Evolutionary conservation across 2,329 filamentous ascomycete genomes (phyloP), one percentile per base, ranked within the genome.

Genomic region (Trichoderma sp.): DNA sequence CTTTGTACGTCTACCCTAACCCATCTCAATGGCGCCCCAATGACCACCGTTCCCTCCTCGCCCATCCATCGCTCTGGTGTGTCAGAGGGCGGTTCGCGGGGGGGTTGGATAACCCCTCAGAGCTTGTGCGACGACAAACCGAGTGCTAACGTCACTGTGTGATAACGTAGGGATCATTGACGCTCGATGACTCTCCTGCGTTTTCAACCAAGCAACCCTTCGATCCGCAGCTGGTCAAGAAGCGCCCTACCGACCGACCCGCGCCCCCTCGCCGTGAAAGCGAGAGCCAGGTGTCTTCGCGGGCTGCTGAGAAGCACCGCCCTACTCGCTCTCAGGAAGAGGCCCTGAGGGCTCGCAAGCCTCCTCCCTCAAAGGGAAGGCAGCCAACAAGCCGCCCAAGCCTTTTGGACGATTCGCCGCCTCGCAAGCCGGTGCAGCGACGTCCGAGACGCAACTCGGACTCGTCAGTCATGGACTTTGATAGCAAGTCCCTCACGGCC

Each of bases 361-460:
- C 71, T 66, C 41, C 59, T 17, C 78, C 56, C 74, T 28, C 48
- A 12, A 28, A 28, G 30, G 4, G 26, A 52, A 52, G 30, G 48
- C 17, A 73, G 73, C 67, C 74, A 78, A 70, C 69, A 75, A 67
- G 68, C 67, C 10, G 73, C 61, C 66, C 50, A 72, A 66, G 73
- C 75, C 69, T 71, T 75, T 70, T 70, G 68, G 70, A 76, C 67
- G 70, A 69, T 68, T 82, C 79, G 62, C 77, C 79, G n/a, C 75
- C 78, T 50, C 78, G 77, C 64, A 75, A 74, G 55, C 69, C 75
- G 7, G 28, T 26, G 41, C 79, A 81, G 52, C 78, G 82, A 64
- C 84, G 88, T 21, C 82, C 84, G 19, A 86, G 90, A 70, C 86
- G 91, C 70, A 93, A 93, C 75, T 94, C 91, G 3, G 91, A 94